Conservation (phyloP, 306 rosid species). For the Quercus dentata region DNA sequence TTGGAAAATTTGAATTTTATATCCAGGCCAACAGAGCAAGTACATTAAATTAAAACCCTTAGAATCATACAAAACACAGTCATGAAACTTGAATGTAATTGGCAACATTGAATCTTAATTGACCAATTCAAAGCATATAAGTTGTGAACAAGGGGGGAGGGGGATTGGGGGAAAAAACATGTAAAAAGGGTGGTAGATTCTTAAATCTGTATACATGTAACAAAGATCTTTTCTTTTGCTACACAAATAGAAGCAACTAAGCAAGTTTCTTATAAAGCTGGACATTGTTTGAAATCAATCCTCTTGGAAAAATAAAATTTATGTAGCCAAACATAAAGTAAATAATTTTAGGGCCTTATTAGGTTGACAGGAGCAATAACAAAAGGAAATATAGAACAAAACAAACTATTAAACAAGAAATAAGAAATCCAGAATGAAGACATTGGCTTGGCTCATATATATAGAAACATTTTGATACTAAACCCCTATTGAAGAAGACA, state of each 20-base stretch:
- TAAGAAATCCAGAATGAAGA: background rate
- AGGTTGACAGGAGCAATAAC: slow-evolving; percentile 15
- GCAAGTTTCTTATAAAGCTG: background rate
- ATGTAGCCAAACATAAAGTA: too few species aligned
- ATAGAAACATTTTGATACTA: background rate
- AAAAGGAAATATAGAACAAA: slow-evolving; percentile 20
- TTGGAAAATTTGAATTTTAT: background rate
- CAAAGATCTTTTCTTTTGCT: background rate
- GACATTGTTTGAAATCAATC: too few species aligned
- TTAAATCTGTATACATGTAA: background rate
- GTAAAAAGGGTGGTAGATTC: background rate
- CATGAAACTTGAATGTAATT: too few species aligned
- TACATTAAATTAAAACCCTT: background rate
- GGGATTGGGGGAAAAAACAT: background rate
- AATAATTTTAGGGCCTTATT: too few species aligned
- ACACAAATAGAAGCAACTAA: background rate
- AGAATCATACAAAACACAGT: background rate
- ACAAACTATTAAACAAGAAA: background rate
- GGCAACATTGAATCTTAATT: background rate
- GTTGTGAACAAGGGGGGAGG: background rate
- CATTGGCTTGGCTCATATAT: background rate
- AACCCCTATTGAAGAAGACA: background rate
- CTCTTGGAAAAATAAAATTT: too few species aligned
- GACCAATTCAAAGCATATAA: background rate
- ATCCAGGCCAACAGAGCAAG: too few species aligned